Evolutionary conservation across 192 early-diverging fungal genomes (phyloP), one percentile per base, ranked within the genome.

Genomic region (Coemansia umbellata): DNA sequence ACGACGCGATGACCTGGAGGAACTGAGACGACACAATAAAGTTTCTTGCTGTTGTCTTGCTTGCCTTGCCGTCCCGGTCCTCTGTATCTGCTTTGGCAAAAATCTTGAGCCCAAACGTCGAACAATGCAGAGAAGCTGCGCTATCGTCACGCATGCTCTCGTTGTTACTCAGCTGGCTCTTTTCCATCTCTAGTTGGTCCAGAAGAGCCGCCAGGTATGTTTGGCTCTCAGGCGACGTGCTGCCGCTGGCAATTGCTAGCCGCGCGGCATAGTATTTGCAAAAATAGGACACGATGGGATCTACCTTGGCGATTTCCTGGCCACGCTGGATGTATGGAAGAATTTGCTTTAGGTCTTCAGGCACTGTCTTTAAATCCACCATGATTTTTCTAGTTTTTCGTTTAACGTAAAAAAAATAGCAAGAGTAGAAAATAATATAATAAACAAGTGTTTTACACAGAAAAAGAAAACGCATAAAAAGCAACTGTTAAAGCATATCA

Each of bases 241-340:
- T 58, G 31, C 79, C 84, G 30, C 67, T 71, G 14, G 78, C 63
- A 23, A 97, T 82, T 8, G 89, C 91, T 8, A 87, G 78, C 36
- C 87, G 85, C 7, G 81, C 90, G 2, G 95, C 93, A 68, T 94
- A 93, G 80, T 60, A 70, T 55, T 69, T 81, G 93, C 96, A 89
- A 63, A 93, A 99, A 60, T 99, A 99, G 3, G 96, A 78, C 4
- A 97, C 82, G 4, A 96, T 69, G 8, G 96, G 93, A 37, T 99
- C 94, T 30, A 84, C 81, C 9, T 79, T 63, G 19, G 74, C 57
- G 7, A 96, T 73, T 65, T 99, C 94, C 8, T 84, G 80, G 0
- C 84, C 84, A 14, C 94, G 82, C 63, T 93, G 91, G 32, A 99
- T 66, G 69, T 80, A 96, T 3, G 88, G 83, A 7, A 66, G 62